Base-by-base conservation (phyloP, 768 basidiomycete species). In the Lactifluus volemus region DNA sequence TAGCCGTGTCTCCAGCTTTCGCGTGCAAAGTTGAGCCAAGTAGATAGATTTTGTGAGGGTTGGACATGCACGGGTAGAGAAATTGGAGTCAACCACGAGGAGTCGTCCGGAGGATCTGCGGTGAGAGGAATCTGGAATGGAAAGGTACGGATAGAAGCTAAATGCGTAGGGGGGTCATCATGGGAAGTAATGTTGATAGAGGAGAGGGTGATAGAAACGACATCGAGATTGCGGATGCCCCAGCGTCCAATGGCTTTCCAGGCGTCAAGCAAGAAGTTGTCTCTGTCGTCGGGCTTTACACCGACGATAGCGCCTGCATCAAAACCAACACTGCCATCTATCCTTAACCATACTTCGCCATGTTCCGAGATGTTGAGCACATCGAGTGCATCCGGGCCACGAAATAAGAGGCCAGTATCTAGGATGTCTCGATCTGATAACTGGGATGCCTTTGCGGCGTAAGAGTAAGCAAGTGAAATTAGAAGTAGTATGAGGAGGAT, bases 181-280 rank as follows among this genome's bases (percentile, higher is more conserved):
- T 1, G 25, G 25, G 25, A 25, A 25, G 25, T 25, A 25, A 25
- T 25, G 25, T 25, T 25, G 25, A 25, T 25, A 25, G 25, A 25
- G 25, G 25, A 25, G 25, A 25, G 25, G 25, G 25, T 25, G 25
- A 25, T 25, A 1, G 25, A 25, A 25, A 25, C 25, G 25, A 25
- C 25, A 25, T 25, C 25, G 25, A 25, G 1, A 25, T 25, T 25
- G 25, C 25, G 75, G 34, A 91, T 78, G 5, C 86, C 81, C 79
- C 86, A 84, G 38, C 86, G 77, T 3, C 88, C 89, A 17, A 89
- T 59, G 2, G 79, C 74, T 71, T 86, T 89, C 84, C 84, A 86
- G 34, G 82, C 60, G 49, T 71, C 72, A n/a, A 68, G 63, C 49
- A 83, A 60, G 6, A 82, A 42, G 34, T 75, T 74, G 58, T 88